Evolutionary conservation across 495 filamentous ascomycete species (phyloP), one percentile per base, ranked within the genome.

Genomic region (Aspergillus wentii): DNA sequence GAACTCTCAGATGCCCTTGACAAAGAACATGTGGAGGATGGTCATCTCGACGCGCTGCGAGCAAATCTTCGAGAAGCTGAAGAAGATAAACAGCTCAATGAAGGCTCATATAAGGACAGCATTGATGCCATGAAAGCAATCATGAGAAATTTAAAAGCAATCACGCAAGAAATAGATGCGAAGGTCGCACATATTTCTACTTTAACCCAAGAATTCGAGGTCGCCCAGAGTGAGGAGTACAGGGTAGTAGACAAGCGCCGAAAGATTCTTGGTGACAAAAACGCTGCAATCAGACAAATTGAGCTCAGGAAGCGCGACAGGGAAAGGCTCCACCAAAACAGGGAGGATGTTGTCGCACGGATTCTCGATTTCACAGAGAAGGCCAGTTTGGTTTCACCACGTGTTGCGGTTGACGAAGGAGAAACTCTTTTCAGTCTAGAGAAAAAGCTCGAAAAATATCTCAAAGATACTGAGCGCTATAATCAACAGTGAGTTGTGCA

Each of bases 371-470:
- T 76, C 47, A 77, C 46, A n/a, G 54, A 54, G 13, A 59, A 82
- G 41, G 88, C 88, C 30, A 51, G 49, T 41, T 21, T 58, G 34
- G 53, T 89, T 16, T 82, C 67, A 19, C 44, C 58, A 27, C 76
- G 89, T 26, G 76, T 90, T 41, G 55, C 72, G 8, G 72, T 95
- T 33, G 76, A 80, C 27, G 66, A 74, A 35, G 79, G 79, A n/a
- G 78, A 88, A 54, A 92, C 83, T 0, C 33, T 64, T 5, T 46
- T 60, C 4, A 78, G 72, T 29, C 61, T 96, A 3, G 77, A 84
- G 27, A 72, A 64, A 32, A 85, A 83, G 51, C 69, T 85, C 26
- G 60, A 74, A 0, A 75, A 70, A 17, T 56, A 94, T 17, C 47
- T 66, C 4, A 61, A 65, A 17, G 78, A 86, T 43, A 51, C 85